Base-by-base conservation (phyloP, 2,329 filamentous ascomycete species). In the Aspergillus quadrilineatus region DNA sequence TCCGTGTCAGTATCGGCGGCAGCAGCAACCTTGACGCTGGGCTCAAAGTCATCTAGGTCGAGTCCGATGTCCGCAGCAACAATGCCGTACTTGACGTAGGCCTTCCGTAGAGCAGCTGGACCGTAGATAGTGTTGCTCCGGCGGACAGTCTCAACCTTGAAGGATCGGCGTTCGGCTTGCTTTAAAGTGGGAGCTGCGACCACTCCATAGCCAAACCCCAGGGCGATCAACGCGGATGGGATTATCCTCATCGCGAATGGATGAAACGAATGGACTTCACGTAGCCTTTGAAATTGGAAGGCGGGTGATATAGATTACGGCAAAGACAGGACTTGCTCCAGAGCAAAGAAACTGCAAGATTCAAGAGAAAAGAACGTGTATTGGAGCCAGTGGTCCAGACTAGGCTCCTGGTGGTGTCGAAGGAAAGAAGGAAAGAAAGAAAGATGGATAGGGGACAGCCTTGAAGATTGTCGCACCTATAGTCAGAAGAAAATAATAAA, bases 51-150 rank as follows among this genome's bases (percentile, higher is more conserved):
- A 29, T 69, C 63, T 10, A 73, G 63, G 29, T 73, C 70, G 15
- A 72, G 59, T 10, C 68, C 76, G 50, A 78, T 66, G 50, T 81
- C 68, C 6, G 73, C 74, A 2, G 75, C 64, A 37, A 75, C 73
- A 73, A 87, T 81, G 60, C 82, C 81, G 71, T 82, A 91, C 71
- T 92, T 92, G 64, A 79, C 75, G 70, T 88, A 87, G 14, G 87
- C 84, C 73, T 84, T 89, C 50, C 82, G 73, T 63, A 92, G 78
- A 50, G 87, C 85, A 56, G 75, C 69, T 6, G 80, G 77, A n/a
- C 87, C 86, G 75, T 88, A 80, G 17, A 79, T 73, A 22, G 78
- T 76, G 67, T 85, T 85, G 55, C 77, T 76, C n/a, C 85, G 86
- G 50, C 77, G 72, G 46, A 82, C 74, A 36, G 86, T 79, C 50